Conservation (phyloP, 2,329 filamentous ascomycete species). For the Aspergillus uvarum region DNA sequence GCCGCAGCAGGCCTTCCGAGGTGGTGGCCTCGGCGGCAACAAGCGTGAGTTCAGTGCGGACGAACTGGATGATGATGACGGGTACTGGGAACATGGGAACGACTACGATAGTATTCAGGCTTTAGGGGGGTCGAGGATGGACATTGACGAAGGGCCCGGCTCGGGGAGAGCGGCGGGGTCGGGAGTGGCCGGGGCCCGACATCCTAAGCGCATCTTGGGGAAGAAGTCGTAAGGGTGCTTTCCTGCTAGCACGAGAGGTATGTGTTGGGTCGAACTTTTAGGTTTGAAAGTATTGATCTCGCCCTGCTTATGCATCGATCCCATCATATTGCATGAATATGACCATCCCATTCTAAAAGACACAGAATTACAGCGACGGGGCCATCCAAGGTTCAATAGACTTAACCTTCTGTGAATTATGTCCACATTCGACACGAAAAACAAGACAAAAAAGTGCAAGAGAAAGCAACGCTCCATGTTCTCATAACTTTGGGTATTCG, state of each 20-base stretch:
- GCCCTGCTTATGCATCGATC: background rate
- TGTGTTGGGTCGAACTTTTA: background rate
- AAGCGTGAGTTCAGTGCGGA: conserved; percentile 44
- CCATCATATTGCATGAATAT: background rate
- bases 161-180: conserved; percentile 21
- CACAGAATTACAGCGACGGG: background rate
- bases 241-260: background rate
- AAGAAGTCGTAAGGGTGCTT: conserved; percentile 29
- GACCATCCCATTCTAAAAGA: background rate
- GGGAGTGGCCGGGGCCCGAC: conserved; percentile 23
- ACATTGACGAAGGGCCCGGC: conserved; percentile 39
- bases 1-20: conserved; percentile 9
- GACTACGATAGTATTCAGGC: conserved; percentile 24
- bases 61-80: conserved; percentile 41
- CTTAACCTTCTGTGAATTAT: background rate
- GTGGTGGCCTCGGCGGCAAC: conserved; percentile 27
- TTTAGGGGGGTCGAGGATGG: conserved; percentile 37
- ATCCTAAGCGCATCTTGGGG: conserved; percentile 39
- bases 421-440: background rate
- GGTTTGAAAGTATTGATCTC: background rate
- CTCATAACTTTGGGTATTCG: conserved; percentile 18
- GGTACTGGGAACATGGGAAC: conserved; percentile 34
- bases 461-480: conserved; percentile 12
- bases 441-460: conserved; percentile 10
- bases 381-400: background rate